Conservation (phyloP, 2,329 filamentous ascomycete species). For the Ophiostoma quercus region DNA sequence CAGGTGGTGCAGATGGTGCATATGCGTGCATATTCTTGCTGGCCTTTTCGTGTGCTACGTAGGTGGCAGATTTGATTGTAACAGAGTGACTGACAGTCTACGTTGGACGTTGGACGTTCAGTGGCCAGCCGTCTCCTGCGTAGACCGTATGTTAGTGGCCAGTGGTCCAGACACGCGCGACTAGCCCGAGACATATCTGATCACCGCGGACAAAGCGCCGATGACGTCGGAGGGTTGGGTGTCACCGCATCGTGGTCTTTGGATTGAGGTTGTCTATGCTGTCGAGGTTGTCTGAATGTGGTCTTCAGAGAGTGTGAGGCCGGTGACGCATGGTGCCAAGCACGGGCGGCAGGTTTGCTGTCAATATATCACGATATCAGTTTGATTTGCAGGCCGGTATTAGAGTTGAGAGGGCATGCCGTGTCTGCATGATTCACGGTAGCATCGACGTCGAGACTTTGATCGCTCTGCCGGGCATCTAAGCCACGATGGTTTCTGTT, state of each 20-base stretch:
- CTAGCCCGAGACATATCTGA: conserved; percentile 1
- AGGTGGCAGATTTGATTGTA: background rate
- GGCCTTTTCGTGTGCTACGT: background rate
- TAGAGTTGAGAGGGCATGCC: background rate
- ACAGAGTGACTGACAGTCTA: too few species aligned
- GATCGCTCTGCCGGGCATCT: background rate
- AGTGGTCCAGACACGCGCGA: background rate
- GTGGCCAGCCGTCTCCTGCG: too few species aligned
- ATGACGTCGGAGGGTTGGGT: conserved; percentile 3
- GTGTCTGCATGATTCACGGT: background rate
- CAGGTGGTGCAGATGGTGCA: background rate
- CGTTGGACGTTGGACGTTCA: too few species aligned
- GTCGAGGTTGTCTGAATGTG: too few species aligned
- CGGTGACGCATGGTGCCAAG: background rate
- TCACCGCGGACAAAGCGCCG: conserved; percentile 7
- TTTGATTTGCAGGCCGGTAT: conserved; percentile 4
- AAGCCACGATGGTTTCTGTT: background rate
- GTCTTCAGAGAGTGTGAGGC: too few species aligned
- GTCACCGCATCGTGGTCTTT: background rate
- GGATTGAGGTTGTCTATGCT: too few species aligned
- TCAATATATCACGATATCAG: background rate
- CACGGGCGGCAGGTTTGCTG: background rate
- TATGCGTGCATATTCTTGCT: conserved; percentile 4
- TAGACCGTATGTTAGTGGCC: background rate
- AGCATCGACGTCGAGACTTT: background rate